These are phyloP conservation scores for Leccinum rimulosum DNA, from an alignment of 768 basidiomycete species.

Conservation along the genomic window DNA sequence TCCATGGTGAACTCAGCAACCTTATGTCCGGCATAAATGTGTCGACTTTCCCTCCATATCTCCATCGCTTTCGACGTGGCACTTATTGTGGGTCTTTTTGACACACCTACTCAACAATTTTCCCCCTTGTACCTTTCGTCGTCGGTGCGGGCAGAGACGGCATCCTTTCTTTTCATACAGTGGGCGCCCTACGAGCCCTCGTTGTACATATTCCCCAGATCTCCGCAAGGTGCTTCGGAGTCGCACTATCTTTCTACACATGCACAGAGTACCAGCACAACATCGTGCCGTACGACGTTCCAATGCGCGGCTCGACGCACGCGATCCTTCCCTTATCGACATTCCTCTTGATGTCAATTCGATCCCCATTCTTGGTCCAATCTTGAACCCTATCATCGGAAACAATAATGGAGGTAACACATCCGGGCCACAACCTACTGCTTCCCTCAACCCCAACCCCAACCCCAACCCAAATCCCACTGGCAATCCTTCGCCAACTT, in stretches of 20 bases:
- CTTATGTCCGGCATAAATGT: conserved; percentile 8
- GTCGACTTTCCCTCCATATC: conserved; percentile 7
- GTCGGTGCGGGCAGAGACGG: conserved; percentile 14
- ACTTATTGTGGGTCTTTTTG: conserved; percentile 1
- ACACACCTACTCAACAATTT: background rate
- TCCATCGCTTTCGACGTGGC: conserved; percentile 3
- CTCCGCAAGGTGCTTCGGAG: background rate
- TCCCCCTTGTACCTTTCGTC: conserved; percentile 3
- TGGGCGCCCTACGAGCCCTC: background rate
- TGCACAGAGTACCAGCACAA: conserved; percentile 12
- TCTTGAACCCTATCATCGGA: conserved; percentile 36
- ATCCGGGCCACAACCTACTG: conserved; percentile 2
- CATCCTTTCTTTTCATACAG: conserved; percentile 22
- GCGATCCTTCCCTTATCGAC: conserved; percentile 39
- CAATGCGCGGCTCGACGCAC: conserved; percentile 28
- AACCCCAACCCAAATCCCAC: background rate
- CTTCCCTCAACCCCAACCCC: conserved; percentile 3
- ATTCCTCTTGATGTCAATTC: conserved; percentile 31
- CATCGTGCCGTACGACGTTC: conserved; percentile 13
- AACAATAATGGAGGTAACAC: conserved; percentile 4
- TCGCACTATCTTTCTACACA: conserved; percentile 10
- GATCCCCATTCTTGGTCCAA: conserved; percentile 39
- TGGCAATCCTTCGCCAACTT: background rate
- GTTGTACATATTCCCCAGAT: background rate
- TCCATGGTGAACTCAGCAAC: conserved; percentile 21